Percentiles rank a stretch among this genome's conserved stretches.
Evolutionary conservation across 2,329 filamentous ascomycete genomes (phyloP).

Genomic region (Alternaria hordeiaustralica): DNA sequence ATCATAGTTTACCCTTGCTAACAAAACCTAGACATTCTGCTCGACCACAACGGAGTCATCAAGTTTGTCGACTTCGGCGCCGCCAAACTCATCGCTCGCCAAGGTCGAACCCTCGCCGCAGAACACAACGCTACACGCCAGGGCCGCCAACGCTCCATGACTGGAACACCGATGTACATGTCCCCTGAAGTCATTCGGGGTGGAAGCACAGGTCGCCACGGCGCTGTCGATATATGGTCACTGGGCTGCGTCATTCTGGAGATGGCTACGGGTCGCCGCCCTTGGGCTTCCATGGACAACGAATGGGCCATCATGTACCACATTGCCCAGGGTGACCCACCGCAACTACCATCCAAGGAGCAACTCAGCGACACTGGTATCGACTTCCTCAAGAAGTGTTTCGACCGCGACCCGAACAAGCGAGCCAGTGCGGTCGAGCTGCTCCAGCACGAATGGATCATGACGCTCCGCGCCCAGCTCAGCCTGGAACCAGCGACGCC

Average conservation of each 20-base stretch:
- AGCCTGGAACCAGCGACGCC: conserved; percentile 56
- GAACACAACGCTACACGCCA: conserved; percentile 61
- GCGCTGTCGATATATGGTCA: conserved; percentile 94
- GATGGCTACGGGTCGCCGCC: conserved; percentile 93
- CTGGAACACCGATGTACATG: conserved; percentile 99
- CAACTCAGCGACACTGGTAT: conserved; percentile 85
- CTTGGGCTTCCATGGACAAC: conserved; percentile 96
- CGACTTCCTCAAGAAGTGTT: conserved; percentile 88
- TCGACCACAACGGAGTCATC: conserved; percentile 97
- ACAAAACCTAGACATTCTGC: conserved; percentile 71
- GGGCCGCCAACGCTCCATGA: conserved; percentile 82
- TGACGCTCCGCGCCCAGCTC: conserved; percentile 55
- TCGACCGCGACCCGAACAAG: conserved; percentile 80
- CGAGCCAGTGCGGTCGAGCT: conserved; percentile 85
- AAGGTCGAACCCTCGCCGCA: conserved; percentile 83
- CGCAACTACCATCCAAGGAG: conserved; percentile 79
- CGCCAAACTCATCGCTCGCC: conserved; percentile 93
- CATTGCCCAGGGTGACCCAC: conserved; percentile 95
- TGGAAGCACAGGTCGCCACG: conserved; percentile 72
- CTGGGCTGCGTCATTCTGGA: conserved; percentile 95
- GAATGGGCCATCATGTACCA: conserved; percentile 99
- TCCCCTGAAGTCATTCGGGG: conserved; percentile 98
- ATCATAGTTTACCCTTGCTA: background rate
- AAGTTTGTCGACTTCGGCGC: conserved; percentile 99
- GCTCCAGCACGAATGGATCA: conserved; percentile 90